A percentile compares a stretch with the other conserved stretches of the same genome.
These are phyloP conservation scores for Zoysia matrella DNA, from an alignment of 202 grass and related monocot species.

Conservation along the genomic window DNA sequence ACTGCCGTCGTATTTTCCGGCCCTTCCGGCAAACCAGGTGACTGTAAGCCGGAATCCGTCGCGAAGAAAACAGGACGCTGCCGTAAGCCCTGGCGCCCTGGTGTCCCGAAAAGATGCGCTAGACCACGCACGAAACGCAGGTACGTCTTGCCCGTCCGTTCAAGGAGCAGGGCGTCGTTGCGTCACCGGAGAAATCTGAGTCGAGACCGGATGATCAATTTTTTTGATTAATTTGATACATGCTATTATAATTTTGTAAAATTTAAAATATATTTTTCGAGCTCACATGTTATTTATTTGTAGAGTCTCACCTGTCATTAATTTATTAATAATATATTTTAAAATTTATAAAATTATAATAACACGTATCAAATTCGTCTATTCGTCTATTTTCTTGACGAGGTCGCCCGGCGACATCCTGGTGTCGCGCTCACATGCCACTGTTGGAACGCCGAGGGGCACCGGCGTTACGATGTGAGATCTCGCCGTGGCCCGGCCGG, in stretches of 20 bases:
- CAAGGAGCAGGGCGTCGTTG: neutral
- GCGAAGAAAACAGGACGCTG: neutral
- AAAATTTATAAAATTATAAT: too few relatives aligned
- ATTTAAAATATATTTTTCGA: too few relatives aligned
- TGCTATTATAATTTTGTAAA: too few relatives aligned
- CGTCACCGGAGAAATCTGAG: neutral
- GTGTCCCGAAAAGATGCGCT: too few relatives aligned
- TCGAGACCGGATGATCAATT: neutral
- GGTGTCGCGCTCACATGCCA: slow-evolving; percentile 17
- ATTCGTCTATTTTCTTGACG: neutral
- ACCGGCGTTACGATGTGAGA: slow-evolving; percentile 10
- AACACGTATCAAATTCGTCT: too few relatives aligned
- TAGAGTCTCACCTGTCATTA: too few relatives aligned
- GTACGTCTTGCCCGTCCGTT: neutral
- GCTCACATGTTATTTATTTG: too few relatives aligned
- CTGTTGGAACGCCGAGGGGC: neutral
- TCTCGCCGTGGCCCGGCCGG: slow-evolving; percentile 7
- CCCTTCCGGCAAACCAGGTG: neutral
- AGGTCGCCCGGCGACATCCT: neutral
- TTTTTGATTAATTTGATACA: too few relatives aligned
- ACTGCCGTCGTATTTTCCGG: slow-evolving; percentile 8
- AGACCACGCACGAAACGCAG: neutral
- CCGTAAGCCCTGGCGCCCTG: neutral
- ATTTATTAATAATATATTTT: too few relatives aligned
- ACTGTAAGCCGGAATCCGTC: neutral